Conservation (phyloP, 1,284 basidiomycete genomes). For the Phenoliferia sp. region DNA sequence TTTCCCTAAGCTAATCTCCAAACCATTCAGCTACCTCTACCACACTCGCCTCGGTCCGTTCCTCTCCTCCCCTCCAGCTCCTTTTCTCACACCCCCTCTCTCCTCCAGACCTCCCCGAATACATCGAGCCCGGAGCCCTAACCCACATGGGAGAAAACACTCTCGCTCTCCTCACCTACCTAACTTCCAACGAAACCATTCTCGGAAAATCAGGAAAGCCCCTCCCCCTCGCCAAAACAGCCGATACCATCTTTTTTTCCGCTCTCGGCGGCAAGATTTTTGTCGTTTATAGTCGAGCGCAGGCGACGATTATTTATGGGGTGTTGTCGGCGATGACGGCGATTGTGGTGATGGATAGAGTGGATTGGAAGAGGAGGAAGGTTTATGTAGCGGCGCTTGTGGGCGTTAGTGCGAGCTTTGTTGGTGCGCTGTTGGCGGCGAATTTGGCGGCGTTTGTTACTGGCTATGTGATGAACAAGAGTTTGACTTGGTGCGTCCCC, state of each 20-base stretch:
- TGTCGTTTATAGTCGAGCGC: constrained; percentile 61
- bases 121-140: constrained; percentile 69
- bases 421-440: constrained; percentile 54
- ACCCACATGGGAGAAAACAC: constrained; percentile 92
- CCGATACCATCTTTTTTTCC: constrained; percentile 63
- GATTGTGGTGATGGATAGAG: constrained; percentile 49
- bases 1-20: too few species aligned
- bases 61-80: too few species aligned
- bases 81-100: constrained; percentile 12
- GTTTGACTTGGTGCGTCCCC: constrained; percentile 42
- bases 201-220: constrained; percentile 48
- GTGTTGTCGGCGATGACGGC: constrained; percentile 43
- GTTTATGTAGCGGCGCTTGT: constrained; percentile 50
- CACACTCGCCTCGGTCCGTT: constrained; percentile 44
- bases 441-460: constrained; percentile 73
- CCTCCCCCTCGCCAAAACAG: constrained; percentile 54
- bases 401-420: constrained; percentile 48
- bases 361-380: constrained; percentile 39
- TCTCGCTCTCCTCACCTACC: constrained; percentile 71
- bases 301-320: constrained; percentile 65
- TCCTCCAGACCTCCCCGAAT: constrained; percentile 64
- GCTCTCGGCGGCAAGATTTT: constrained; percentile 61
- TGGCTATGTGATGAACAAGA: constrained; percentile 58
- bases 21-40: background rate
- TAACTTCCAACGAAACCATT: constrained; percentile 60